A percentile compares a stretch with the other conserved stretches of the same genome.
phyloP scores from a whole-genome alignment of 495 filamentous ascomycete genomes.

The Xanthoparmelia taractica region DNA sequence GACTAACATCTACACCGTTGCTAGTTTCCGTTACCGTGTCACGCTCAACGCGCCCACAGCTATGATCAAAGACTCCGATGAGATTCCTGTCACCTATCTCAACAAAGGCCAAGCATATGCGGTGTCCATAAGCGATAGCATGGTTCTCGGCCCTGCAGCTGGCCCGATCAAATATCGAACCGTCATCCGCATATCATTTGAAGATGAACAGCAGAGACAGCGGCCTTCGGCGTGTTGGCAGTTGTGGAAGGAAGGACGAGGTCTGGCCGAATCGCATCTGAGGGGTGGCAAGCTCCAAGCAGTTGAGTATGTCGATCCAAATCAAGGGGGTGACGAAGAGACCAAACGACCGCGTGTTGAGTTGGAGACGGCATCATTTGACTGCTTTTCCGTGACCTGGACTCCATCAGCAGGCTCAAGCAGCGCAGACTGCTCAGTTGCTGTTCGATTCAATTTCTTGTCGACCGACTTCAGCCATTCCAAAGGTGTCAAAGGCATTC shows the following conservation, averaged over 20 bases:
- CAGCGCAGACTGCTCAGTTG: slow-evolving; percentile 63
- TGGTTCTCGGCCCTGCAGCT: slow-evolving; percentile 26
- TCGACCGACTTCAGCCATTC: slow-evolving; percentile 98
- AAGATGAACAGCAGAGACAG: slow-evolving; percentile 81
- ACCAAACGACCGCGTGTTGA: slow-evolving; percentile 65
- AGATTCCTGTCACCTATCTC: slow-evolving; percentile 90
- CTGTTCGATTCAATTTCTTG: slow-evolving; percentile 93
- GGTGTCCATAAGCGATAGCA: slow-evolving; percentile 67
- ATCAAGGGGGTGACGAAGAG: slow-evolving; percentile 60
- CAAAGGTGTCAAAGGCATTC: slow-evolving; percentile 94
- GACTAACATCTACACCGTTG: slow-evolving; percentile 25
- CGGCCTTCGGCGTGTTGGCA: slow-evolving; percentile 84
- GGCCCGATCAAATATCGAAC: slow-evolving; percentile 63
- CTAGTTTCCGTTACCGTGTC: slow-evolving; percentile 82
- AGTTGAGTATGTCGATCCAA: slow-evolving; percentile 83
- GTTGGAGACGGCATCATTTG: slow-evolving; percentile 75
- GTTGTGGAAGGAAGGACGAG: slow-evolving; percentile 90
- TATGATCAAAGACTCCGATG: slow-evolving; percentile 82
- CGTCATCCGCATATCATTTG: slow-evolving; percentile 84
- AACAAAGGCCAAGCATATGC: slow-evolving; percentile 95
- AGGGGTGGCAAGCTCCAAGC: slow-evolving; percentile 80
- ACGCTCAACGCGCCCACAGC: slow-evolving; percentile 90
- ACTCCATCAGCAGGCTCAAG: slow-evolving; percentile 54
- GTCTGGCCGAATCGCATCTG: slow-evolving; percentile 82
- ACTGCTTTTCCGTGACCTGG: slow-evolving; percentile 89